phyloP scores from a whole-genome alignment of 805 yeast species.

The Kodamaea leandrae region DNA sequence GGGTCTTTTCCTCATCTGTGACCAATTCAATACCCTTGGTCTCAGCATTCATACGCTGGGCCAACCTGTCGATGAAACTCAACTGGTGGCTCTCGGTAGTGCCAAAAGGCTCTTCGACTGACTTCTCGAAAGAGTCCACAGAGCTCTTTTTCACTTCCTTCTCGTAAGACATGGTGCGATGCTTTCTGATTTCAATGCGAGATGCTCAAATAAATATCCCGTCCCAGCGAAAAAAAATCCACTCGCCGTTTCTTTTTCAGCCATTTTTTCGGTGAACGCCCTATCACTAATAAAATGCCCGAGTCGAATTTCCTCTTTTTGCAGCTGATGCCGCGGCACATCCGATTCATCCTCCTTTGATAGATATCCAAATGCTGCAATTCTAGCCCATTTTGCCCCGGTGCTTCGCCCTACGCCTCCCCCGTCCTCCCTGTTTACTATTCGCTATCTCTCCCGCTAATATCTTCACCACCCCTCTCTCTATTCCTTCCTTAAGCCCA shows the following conservation, averaged over 20 bases:
- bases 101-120: constrained; percentile 22
- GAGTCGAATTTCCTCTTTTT: constrained; percentile 7
- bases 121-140: constrained; percentile 24
- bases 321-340: not conserved
- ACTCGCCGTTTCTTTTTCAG: constrained; percentile 6
- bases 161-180: constrained; percentile 10
- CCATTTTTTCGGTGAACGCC: too few relatives aligned
- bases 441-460: too few relatives aligned
- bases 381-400: too few relatives aligned
- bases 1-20: constrained; percentile 74
- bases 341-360: not conserved
- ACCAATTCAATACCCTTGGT: constrained; percentile 77
- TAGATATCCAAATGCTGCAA: not conserved
- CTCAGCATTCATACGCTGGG: constrained; percentile 40
- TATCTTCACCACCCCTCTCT: too few relatives aligned
- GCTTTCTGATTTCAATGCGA: not conserved
- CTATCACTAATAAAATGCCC: constrained; percentile 7
- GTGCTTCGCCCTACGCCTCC: too few relatives aligned
- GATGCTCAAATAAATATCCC: not conserved
- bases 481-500: too few relatives aligned
- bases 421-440: too few relatives aligned
- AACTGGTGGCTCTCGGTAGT: constrained; percentile 24
- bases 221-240: constrained; percentile 2
- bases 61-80: constrained; percentile 30
- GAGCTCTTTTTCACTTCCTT: constrained; percentile 18